Evolutionary conservation across 768 basidiomycete species (phyloP).

Genomic region (Rhizopogon vinicolor): DNA sequence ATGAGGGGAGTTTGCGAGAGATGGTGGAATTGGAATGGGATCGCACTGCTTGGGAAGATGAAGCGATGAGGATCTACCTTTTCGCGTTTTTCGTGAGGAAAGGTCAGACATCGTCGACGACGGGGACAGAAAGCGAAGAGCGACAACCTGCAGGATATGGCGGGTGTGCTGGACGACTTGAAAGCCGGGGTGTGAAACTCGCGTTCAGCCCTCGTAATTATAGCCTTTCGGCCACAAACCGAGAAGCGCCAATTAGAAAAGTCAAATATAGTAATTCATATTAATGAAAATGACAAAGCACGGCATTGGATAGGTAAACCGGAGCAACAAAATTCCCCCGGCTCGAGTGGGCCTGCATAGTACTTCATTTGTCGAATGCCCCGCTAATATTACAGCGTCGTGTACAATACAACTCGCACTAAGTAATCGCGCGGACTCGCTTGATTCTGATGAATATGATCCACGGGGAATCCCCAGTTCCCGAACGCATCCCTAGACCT

Average conservation of each 20-base stretch:
- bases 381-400: no score
- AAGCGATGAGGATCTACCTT: conserved; percentile 17
- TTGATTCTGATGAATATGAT: no score
- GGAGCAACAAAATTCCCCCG: neutral
- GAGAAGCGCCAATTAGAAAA: no score
- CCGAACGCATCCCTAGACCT: no score
- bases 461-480: no score
- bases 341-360: neutral
- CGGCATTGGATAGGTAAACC: no score
- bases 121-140: neutral
- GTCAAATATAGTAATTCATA: neutral
- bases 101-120: neutral
- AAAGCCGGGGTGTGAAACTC: neutral
- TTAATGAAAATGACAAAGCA: neutral
- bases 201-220: neutral
- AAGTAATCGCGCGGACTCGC: no score
- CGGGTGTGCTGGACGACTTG: neutral
- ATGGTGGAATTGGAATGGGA: conserved; percentile 52
- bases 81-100: neutral
- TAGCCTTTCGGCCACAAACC: neutral
- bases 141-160: neutral
- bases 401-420: no score
- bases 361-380: no score
- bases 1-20: conserved; percentile 50
- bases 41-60: conserved; percentile 20